A percentile compares a stretch with the other conserved stretches of the same genome.
phyloP scores from a whole-genome alignment of 495 filamentous ascomycete genomes.

The Podospora anserina region DNA sequence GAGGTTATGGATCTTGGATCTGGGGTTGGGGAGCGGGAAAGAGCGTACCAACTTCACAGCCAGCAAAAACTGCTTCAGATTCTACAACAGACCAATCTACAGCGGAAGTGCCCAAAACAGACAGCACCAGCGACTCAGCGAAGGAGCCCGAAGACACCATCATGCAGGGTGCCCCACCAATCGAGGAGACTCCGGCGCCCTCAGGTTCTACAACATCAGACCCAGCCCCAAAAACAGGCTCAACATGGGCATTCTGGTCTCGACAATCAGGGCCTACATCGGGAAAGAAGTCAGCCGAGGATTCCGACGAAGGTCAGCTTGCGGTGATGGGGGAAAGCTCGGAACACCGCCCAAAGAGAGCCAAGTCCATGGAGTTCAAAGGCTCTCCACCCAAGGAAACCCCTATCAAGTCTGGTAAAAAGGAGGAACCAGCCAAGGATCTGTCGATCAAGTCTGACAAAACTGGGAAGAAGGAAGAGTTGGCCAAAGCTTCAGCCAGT shows the following conservation, averaged over 20 bases:
- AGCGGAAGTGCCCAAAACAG: slow-evolving; percentile 23
- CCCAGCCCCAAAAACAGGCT: slow-evolving; percentile 48
- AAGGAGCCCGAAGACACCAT: slow-evolving; percentile 36
- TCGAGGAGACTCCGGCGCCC: slow-evolving; percentile 23
- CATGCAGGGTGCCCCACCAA: slow-evolving; percentile 40
- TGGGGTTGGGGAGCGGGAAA: slow-evolving; percentile 43
- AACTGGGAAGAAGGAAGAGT: slow-evolving; percentile 31
- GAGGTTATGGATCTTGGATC: slow-evolving; percentile 47
- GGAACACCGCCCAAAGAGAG: slow-evolving; percentile 58
- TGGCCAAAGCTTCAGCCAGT: neutral
- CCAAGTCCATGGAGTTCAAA: slow-evolving; percentile 53
- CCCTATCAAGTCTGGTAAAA: slow-evolving; percentile 30
- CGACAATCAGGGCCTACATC: slow-evolving; percentile 52
- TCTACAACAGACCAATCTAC: neutral
- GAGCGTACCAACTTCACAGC: neutral
- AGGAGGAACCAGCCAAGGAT: slow-evolving; percentile 37
- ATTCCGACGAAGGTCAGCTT: slow-evolving; percentile 56
- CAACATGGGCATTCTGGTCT: slow-evolving; percentile 86
- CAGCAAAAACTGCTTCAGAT: slow-evolving; percentile 8
- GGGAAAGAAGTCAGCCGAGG: slow-evolving; percentile 26
- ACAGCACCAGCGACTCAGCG: slow-evolving; percentile 17
- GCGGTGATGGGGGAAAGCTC: slow-evolving; percentile 66
- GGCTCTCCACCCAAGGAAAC: slow-evolving; percentile 40
- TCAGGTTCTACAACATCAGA: slow-evolving; percentile 6
- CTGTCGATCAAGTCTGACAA: slow-evolving; percentile 28